Percentiles rank a stretch among this genome's conserved stretches.
Evolutionary conservation across 2,329 filamentous ascomycete species (phyloP).

Genomic region (Ophiostoma novo-ulmi): DNA sequence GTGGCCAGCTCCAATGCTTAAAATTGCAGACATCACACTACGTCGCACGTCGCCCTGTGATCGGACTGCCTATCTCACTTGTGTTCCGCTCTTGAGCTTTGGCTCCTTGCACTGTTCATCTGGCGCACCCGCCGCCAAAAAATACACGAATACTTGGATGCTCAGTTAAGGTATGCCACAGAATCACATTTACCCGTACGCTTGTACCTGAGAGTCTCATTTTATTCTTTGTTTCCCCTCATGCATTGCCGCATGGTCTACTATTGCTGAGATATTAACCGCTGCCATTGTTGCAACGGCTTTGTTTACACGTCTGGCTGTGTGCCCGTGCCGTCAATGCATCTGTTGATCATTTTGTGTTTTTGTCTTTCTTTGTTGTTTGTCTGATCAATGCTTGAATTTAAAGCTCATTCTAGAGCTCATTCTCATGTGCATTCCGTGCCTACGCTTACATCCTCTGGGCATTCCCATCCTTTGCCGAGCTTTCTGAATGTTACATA

Average conservation of each 20-base stretch:
- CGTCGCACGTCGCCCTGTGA: not conserved
- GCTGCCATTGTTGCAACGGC: not conserved
- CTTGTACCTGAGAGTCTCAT: slow-evolving; percentile 8
- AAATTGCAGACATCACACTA: not conserved
- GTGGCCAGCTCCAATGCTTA: too few relatives aligned
- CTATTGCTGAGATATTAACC: not conserved
- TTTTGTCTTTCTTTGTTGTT: not conserved
- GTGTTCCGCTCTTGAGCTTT: not conserved
- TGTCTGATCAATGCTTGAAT: not conserved
- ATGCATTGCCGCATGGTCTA: not conserved
- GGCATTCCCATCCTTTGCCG: not conserved
- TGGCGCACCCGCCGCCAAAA: not conserved
- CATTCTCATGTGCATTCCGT: not conserved
- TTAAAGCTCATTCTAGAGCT: not conserved
- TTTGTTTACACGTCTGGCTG: not conserved
- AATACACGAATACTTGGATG: not conserved
- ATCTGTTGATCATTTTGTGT: not conserved
- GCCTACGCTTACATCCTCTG: not conserved
- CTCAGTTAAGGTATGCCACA: not conserved
- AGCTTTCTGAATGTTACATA: not conserved
- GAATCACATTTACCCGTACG: not conserved
- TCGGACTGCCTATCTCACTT: not conserved
- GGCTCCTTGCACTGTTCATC: not conserved
- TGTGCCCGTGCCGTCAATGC: not conserved
- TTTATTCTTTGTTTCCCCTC: not conserved